phyloP scores from a whole-genome alignment of 2,329 filamentous ascomycete genomes.

The Tolypocladium album region DNA sequence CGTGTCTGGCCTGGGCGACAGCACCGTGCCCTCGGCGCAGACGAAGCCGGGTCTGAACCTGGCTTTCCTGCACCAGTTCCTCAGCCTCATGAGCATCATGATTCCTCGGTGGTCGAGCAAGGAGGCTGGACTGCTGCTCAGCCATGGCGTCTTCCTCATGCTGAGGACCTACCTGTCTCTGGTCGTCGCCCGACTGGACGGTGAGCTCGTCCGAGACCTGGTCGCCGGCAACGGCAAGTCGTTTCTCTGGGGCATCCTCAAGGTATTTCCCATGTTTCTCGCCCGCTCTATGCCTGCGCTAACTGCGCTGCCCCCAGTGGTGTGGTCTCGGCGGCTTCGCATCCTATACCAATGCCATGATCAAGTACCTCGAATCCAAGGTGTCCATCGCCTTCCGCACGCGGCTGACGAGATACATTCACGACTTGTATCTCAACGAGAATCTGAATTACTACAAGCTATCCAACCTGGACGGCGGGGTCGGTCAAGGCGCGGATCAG shows the following conservation, averaged over 20 bases:
- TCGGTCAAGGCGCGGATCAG: conserved; percentile 87
- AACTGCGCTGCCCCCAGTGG: conserved; percentile 46
- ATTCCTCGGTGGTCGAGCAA: conserved; percentile 93
- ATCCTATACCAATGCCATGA: conserved; percentile 97
- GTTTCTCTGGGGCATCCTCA: conserved; percentile 80
- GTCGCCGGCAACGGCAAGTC: conserved; percentile 87
- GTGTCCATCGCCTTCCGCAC: conserved; percentile 97
- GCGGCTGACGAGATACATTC: conserved; percentile 87
- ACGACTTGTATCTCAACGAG: conserved; percentile 91
- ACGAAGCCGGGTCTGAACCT: conserved; percentile 92
- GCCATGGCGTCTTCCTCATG: conserved; percentile 83
- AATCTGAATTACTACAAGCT: conserved; percentile 96
- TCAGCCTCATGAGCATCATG: conserved; percentile 95
- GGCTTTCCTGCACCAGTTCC: conserved; percentile 91
- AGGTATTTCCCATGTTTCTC: conserved; percentile 34
- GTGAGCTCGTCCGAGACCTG: conserved; percentile 89
- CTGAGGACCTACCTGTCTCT: conserved; percentile 89
- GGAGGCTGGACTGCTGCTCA: conserved; percentile 80
- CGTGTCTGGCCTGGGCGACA: conserved; percentile 65
- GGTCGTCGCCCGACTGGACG: conserved; percentile 84
- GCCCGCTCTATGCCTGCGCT: not conserved
- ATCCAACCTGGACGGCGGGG: conserved; percentile 81
- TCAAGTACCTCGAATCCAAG: conserved; percentile 96
- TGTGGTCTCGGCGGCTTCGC: conserved; percentile 86
- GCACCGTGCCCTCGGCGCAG: conserved; percentile 71